phyloP scores from a whole-genome alignment of 2,329 filamentous ascomycete species.

The Saccharata proteae region DNA sequence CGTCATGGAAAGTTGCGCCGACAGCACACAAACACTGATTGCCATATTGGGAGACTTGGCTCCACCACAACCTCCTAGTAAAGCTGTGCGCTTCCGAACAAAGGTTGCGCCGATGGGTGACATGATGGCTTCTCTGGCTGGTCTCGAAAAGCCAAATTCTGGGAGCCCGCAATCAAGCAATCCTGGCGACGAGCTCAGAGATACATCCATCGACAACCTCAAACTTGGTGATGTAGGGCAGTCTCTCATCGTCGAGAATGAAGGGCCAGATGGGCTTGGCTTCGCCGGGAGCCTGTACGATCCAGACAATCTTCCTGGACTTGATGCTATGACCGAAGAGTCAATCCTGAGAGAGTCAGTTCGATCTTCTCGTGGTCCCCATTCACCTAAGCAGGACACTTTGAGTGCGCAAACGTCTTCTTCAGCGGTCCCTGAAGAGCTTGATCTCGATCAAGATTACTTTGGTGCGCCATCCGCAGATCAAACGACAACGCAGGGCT shows the following conservation, averaged over 20 bases:
- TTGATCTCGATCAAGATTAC: constrained; percentile 67
- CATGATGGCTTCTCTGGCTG: constrained; percentile 79
- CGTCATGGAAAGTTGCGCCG: constrained; percentile 87
- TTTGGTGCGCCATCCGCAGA: constrained; percentile 53
- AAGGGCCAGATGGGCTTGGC: constrained; percentile 26
- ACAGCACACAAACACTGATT: constrained; percentile 89
- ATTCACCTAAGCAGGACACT: constrained; percentile 12
- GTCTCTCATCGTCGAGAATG: constrained; percentile 26
- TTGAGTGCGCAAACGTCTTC: too few species aligned
- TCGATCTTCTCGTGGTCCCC: constrained; percentile 24
- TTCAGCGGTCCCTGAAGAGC: too few species aligned
- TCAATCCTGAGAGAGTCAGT: constrained; percentile 27
- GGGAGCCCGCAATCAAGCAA: too few species aligned
- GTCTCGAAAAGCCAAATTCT: too few species aligned
- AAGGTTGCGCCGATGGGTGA: constrained; percentile 77
- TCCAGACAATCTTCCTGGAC: constrained; percentile 25
- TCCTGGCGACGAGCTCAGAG: too few species aligned
- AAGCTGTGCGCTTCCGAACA: constrained; percentile 75
- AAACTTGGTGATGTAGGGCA: constrained; percentile 18
- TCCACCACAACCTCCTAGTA: constrained; percentile 72
- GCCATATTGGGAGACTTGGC: constrained; percentile 65
- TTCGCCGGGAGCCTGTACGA: constrained; percentile 47
- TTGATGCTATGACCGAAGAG: constrained; percentile 20
- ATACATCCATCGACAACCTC: constrained; percentile 53
- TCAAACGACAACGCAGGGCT: constrained; percentile 59